Conservation (phyloP, 192 early-diverging fungal species). For the Powellomyces hirtus region DNA sequence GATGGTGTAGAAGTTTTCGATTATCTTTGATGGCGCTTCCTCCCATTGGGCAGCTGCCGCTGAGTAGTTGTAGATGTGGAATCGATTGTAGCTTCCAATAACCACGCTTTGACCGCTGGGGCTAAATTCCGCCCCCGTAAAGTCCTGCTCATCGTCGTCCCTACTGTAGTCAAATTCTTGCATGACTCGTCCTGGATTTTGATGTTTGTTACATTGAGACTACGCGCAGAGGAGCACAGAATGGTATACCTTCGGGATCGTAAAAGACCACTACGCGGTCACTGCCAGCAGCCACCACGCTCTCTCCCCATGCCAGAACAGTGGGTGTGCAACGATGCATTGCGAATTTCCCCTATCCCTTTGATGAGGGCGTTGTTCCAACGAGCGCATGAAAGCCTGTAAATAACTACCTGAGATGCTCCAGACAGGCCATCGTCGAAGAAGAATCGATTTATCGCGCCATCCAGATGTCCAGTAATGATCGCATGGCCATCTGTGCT, state of each 20-base stretch:
- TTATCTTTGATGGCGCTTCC: constrained; percentile 53
- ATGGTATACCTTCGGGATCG: constrained; percentile 44
- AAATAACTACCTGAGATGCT: constrained; percentile 57
- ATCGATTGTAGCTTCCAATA: constrained; percentile 54
- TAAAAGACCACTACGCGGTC: constrained; percentile 58
- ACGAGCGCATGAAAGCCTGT: constrained; percentile 3
- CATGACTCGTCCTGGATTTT: constrained; percentile 41
- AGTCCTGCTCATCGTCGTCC: constrained; percentile 57
- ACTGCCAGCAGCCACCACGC: constrained; percentile 50
- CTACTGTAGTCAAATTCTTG: constrained; percentile 60
- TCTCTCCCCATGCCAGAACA: constrained; percentile 57
- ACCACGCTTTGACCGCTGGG: constrained; percentile 60
- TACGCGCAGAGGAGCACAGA: too few species aligned
- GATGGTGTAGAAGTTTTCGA: constrained; percentile 64
- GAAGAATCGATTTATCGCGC: constrained; percentile 60
- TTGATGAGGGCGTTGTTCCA: too few species aligned
- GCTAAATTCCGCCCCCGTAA: constrained; percentile 48
- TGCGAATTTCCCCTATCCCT: constrained; percentile 61
- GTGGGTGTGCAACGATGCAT: constrained; percentile 47
- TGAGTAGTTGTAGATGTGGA: constrained; percentile 58
- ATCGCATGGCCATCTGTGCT: constrained; percentile 59
- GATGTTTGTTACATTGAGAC: too few species aligned
- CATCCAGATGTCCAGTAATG: constrained; percentile 60
- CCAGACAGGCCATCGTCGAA: constrained; percentile 65
- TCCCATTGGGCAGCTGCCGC: constrained; percentile 47